These are phyloP conservation scores for Starmerella vaccinii DNA, from an alignment of 805 yeast species.

Conservation along the genomic window DNA sequence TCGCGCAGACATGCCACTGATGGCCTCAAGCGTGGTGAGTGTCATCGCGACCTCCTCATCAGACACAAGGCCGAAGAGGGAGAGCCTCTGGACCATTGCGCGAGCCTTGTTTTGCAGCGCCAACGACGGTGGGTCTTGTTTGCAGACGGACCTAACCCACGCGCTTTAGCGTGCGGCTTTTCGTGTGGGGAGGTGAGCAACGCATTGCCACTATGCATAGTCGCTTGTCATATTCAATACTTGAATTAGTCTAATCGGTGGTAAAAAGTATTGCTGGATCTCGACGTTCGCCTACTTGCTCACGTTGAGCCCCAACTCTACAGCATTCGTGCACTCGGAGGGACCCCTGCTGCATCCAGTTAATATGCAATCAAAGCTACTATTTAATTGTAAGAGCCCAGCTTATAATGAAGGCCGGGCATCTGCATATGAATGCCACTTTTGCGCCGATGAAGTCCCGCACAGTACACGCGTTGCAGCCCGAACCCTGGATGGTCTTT, in stretches of 20 bases:
- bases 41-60: conserved; percentile 28
- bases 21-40: conserved; percentile 30
- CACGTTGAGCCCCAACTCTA: too few relatives aligned
- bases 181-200: not conserved
- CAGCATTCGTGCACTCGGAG: not conserved
- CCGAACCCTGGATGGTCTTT: not conserved
- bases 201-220: not conserved
- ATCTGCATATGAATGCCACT: too few relatives aligned
- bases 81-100: conserved; percentile 32
- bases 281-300: not conserved
- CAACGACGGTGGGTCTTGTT: not conserved
- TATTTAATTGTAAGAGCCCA: too few relatives aligned
- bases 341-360: too few relatives aligned
- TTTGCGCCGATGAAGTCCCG: not conserved
- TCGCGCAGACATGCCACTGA: conserved; percentile 33
- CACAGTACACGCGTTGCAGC: not conserved
- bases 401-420: too few relatives aligned
- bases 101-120: not conserved
- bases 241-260: not conserved
- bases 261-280: not conserved
- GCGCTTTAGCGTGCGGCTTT: conserved; percentile 1
- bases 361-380: too few relatives aligned
- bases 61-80: conserved; percentile 29
- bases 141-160: not conserved
- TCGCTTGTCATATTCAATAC: not conserved